phyloP scores from a whole-genome alignment of 2,329 filamentous ascomycete genomes.

The Ramularia endophylla region DNA sequence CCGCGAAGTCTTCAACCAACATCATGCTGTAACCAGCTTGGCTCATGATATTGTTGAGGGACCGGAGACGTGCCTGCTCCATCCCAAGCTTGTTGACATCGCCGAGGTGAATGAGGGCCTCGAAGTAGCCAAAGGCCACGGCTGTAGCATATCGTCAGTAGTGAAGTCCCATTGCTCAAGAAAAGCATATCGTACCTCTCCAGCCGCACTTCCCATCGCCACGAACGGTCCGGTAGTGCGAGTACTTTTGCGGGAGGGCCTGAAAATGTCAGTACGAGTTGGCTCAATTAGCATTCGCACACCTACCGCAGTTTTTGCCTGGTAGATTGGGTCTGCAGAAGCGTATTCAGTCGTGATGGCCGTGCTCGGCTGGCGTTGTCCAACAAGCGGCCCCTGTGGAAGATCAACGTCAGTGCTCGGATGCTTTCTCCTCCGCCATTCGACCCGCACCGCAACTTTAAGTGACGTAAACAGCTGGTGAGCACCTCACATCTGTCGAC shows the following conservation, averaged over 20 bases:
- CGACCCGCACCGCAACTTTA: slow-evolving; percentile 22
- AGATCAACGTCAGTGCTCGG: slow-evolving; percentile 23
- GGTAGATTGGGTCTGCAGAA: slow-evolving; percentile 76
- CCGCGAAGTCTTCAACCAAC: slow-evolving; percentile 76
- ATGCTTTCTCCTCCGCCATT: slow-evolving; percentile 10
- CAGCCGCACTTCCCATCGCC: slow-evolving; percentile 97
- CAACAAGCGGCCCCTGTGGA: slow-evolving; percentile 72
- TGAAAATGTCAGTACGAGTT: slow-evolving; percentile 32
- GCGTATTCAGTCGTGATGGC: slow-evolving; percentile 81
- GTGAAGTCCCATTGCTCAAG: neutral
- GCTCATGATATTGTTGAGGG: slow-evolving; percentile 64
- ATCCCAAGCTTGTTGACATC: slow-evolving; percentile 59
- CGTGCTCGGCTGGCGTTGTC: slow-evolving; percentile 68
- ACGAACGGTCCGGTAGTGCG: slow-evolving; percentile 78
- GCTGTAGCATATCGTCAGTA: slow-evolving; percentile 50
- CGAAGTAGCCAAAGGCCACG: slow-evolving; percentile 88
- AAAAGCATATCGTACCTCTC: slow-evolving; percentile 65
- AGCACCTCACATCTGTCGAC: slow-evolving; percentile 5
- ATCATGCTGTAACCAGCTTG: slow-evolving; percentile 62
- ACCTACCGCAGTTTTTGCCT: slow-evolving; percentile 79
- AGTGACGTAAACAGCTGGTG: slow-evolving; percentile 12
- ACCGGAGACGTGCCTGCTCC: slow-evolving; percentile 67
- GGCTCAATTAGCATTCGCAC: slow-evolving; percentile 7
- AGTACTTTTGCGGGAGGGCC: slow-evolving; percentile 77
- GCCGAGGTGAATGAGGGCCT: slow-evolving; percentile 66